phyloP scores from a whole-genome alignment of 2,329 filamentous ascomycete species.

The Cylindrodendrum hubeiense region DNA sequence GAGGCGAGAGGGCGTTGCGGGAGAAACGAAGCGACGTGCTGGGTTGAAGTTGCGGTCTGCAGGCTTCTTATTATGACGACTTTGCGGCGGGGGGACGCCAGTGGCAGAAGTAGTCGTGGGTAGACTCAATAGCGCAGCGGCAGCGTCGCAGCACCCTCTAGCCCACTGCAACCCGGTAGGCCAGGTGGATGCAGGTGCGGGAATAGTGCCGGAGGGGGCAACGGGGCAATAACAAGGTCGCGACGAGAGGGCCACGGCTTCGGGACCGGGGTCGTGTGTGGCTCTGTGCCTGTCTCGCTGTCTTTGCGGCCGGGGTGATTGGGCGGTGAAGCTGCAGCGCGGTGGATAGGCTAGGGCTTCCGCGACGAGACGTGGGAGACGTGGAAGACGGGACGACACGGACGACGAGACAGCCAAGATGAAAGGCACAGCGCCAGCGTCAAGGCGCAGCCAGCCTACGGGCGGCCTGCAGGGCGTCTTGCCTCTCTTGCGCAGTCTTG shows the following conservation, averaged over 20 bases:
- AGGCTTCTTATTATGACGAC: slow-evolving; percentile 27
- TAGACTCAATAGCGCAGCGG: not conserved
- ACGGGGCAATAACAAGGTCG: too few relatives aligned
- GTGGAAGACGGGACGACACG: not conserved
- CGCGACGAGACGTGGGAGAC: slow-evolving; percentile 8
- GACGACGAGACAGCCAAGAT: not conserved
- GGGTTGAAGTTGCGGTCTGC: slow-evolving; percentile 46
- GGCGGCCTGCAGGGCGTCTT: not conserved
- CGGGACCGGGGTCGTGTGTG: not conserved
- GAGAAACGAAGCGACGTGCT: slow-evolving; percentile 32
- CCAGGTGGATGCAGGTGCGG: slow-evolving; percentile 24
- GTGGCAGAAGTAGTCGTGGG: not conserved
- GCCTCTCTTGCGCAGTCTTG: not conserved
- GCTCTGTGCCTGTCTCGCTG: slow-evolving; percentile 19
- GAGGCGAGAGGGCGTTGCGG: slow-evolving; percentile 36
- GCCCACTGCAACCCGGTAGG: slow-evolving; percentile 16
- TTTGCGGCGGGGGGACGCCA: slow-evolving; percentile 3
- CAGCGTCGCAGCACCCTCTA: not conserved
- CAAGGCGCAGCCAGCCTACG: slow-evolving; percentile 22
- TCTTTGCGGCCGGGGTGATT: slow-evolving; percentile 34
- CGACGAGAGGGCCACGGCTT: not conserved
- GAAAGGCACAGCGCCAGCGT: slow-evolving; percentile 8
- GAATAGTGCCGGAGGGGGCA: slow-evolving; percentile 18
- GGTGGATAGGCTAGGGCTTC: slow-evolving; percentile 20
- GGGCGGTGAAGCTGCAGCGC: slow-evolving; percentile 40